Evolutionary conservation across 441 rosid species (phyloP), one percentile per base, ranked within the genome.

Genomic region (Caryocar brasiliense): DNA sequence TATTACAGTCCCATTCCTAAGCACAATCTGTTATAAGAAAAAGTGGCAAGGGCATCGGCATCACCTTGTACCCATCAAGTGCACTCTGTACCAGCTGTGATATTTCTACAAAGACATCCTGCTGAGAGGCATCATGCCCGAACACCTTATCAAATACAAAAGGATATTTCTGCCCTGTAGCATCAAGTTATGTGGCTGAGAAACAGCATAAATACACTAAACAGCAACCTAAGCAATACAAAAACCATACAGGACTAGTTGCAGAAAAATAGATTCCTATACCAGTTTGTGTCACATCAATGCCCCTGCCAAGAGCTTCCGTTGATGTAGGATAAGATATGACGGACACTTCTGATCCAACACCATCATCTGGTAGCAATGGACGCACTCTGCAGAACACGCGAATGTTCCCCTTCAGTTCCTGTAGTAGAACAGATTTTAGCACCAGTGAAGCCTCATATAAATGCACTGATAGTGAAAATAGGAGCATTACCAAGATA

Each of bases 331-430:
- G 99, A 66, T 79, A 93, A 9, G 86, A 57, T 20, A 93, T 65
- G 1, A 82, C 81, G 2, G 74, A 55, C 2, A 68, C 63, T 37
- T 86, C 99, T 17, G 68, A 32, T 26, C 74, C 83, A 39, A 37
- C 75, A 49, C 85, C 81, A 59, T 93, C 97, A 51, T 93, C 96
- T 0, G 88, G 90, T 60, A 84, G 63, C 49, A 74, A 35, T 22
- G 97, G 99, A 7, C 99, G 92, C 14, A 93, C 99, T 58, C 99
- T 77, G 51, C 97, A 93, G 58, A 93, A 93, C 0, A 93, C 99
- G 1, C 97, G 82, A 39, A 93, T 93, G 50, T 93, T 93, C 13
- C 99, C 99, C 81, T 93, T 93, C 6, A 93, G 64, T 77, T 93
- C 99, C 99, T 93, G 62, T 12, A 32, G 67, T 23, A 32, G 38